Percentiles rank a stretch among this genome's conserved stretches.
Evolutionary conservation across 1,139 yeast genomes (phyloP).

Genomic region (Pichia sp.): DNA sequence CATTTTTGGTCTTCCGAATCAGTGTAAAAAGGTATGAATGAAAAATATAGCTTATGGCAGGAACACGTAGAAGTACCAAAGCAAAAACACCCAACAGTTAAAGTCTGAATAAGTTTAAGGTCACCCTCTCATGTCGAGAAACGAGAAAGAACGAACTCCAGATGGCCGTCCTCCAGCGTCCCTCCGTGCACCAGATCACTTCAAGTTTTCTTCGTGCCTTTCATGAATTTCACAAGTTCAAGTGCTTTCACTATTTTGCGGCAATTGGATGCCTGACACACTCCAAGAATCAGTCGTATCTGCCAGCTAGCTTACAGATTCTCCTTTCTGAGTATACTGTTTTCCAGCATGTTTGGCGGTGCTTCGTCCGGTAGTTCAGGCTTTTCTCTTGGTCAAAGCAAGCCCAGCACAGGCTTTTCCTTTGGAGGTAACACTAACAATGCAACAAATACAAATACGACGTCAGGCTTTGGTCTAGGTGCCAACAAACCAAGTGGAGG

Average conservation of each 20-base stretch:
- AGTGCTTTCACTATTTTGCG: not conserved
- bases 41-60: not conserved
- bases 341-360: constrained; percentile 15
- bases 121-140: not conserved
- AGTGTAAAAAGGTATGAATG: not conserved
- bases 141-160: not conserved
- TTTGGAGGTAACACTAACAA: constrained; percentile 7
- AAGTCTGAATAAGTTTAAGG: not conserved
- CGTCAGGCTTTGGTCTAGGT: constrained; percentile 16
- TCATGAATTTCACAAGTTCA: not conserved
- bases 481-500: not conserved
- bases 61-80: not conserved
- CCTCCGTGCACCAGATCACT: not conserved
- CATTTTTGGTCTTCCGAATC: not conserved
- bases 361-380: constrained; percentile 15
- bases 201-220: not conserved
- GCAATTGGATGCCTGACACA: not conserved
- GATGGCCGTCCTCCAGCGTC: not conserved
- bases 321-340: too few relatives aligned
- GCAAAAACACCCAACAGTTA: not conserved
- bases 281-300: too few relatives aligned
- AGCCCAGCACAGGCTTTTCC: constrained; percentile 4
- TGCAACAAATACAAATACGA: not conserved
- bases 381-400: constrained; percentile 14
- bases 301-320: too few relatives aligned